Evolutionary conservation across 1,139 yeast genomes (phyloP).

Genomic region (Suhomyces maxii): DNA sequence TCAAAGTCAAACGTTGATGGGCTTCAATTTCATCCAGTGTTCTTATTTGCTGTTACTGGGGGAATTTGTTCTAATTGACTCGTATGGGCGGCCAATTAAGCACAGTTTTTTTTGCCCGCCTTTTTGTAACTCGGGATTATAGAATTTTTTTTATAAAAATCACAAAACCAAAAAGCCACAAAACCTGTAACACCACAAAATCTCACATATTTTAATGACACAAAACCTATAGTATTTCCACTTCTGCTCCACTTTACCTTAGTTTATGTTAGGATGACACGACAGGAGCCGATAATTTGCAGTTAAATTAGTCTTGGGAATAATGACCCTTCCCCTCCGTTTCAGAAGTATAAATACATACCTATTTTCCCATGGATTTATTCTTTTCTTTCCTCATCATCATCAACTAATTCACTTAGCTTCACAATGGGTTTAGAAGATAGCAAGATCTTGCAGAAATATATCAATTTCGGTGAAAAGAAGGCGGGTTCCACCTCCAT

Average conservation of each 20-base stretch:
- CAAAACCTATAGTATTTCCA: constrained; percentile 2
- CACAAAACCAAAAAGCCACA: background rate
- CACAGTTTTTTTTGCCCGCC: no score
- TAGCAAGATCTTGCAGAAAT: constrained; percentile 29
- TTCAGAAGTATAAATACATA: constrained; percentile 8
- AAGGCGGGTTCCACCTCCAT: constrained; percentile 50
- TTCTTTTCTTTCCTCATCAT: constrained; percentile 3
- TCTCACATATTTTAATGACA: background rate
- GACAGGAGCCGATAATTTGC: background rate
- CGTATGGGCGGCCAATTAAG: no score
- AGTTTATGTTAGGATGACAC: background rate
- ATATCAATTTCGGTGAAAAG: constrained; percentile 41
- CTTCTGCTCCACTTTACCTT: background rate
- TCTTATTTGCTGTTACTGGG: no score
- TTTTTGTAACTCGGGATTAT: background rate
- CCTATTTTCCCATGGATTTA: background rate
- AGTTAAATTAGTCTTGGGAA: background rate
- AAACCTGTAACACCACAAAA: background rate
- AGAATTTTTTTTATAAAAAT: background rate
- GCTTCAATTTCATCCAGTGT: no score
- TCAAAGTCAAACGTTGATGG: no score
- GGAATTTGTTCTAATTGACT: no score
- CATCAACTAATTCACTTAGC: background rate
- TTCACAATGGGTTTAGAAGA: constrained; percentile 41
- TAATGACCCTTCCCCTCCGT: background rate